phyloP scores from a whole-genome alignment of 768 basidiomycete species.

The Suillus weaverae region DNA sequence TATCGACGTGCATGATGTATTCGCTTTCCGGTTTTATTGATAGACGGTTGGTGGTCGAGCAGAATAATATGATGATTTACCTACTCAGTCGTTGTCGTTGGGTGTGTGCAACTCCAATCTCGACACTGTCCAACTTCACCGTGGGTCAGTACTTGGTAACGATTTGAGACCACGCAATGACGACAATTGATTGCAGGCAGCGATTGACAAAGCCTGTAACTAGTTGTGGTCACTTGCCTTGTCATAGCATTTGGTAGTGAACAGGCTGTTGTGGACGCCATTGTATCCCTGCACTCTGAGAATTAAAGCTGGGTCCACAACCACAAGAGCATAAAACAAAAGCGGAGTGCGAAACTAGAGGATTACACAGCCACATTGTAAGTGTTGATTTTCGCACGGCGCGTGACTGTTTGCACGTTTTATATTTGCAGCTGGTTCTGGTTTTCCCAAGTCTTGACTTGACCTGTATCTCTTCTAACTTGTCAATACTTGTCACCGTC shows the following conservation, averaged over 20 bases:
- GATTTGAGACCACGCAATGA: neutral
- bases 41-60: neutral
- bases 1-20: neutral
- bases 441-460: constrained; percentile 10
- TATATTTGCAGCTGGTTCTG: constrained; percentile 4
- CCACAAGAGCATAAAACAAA: constrained; percentile 1
- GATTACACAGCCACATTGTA: constrained; percentile 3
- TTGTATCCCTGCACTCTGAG: neutral
- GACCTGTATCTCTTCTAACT: constrained; percentile 4
- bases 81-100: neutral
- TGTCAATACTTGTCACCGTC: neutral
- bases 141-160: neutral
- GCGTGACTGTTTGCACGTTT: constrained; percentile 25
- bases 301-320: neutral
- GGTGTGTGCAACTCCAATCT: neutral
- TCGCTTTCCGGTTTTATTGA: neutral
- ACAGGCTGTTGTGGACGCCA: neutral
- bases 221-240: neutral
- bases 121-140: neutral
- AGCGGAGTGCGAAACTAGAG: constrained; percentile 31
- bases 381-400: constrained; percentile 33
- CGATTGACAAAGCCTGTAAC: neutral
- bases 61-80: neutral
- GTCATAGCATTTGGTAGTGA: neutral
- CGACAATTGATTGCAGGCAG: neutral